Evolutionary conservation across 352 stramenopile genomes (phyloP).

Genomic region (Globisporangium nodosum): DNA sequence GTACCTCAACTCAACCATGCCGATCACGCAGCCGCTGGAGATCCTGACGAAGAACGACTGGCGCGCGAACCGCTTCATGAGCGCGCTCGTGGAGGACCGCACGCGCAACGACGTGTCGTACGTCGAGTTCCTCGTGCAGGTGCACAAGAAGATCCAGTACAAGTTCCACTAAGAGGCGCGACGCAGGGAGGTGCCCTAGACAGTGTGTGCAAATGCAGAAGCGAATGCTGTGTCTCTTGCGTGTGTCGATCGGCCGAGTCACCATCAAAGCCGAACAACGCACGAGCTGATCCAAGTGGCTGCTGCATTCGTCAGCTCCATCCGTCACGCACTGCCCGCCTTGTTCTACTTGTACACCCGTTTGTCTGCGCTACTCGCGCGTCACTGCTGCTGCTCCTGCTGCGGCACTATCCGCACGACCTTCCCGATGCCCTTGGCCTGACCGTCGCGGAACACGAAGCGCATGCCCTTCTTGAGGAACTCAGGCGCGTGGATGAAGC

Average conservation of each 20-base stretch:
- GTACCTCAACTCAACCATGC: slow-evolving; percentile 78
- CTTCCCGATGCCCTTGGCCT: slow-evolving; percentile 96
- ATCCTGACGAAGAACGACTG: slow-evolving; percentile 84
- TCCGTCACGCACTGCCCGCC: neutral
- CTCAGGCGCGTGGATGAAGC: slow-evolving; percentile 90
- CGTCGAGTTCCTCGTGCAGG: slow-evolving; percentile 86
- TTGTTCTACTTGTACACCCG: neutral
- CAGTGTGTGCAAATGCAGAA: too few relatives aligned
- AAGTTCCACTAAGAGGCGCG: slow-evolving; percentile 63
- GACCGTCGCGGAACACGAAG: slow-evolving; percentile 97
- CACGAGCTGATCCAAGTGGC: neutral
- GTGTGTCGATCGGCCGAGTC: too few relatives aligned
- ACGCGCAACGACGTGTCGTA: slow-evolving; percentile 86
- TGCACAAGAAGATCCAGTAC: slow-evolving; percentile 91
- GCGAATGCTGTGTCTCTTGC: too few relatives aligned
- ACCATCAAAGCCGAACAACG: too few relatives aligned
- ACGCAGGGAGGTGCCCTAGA: too few relatives aligned
- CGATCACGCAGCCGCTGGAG: slow-evolving; percentile 78
- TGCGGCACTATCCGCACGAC: slow-evolving; percentile 68
- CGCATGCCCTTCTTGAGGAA: slow-evolving; percentile 95
- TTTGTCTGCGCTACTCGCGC: neutral
- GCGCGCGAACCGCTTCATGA: slow-evolving; percentile 81
- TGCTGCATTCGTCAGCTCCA: neutral
- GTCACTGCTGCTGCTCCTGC: slow-evolving; percentile 11
- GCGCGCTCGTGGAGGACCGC: slow-evolving; percentile 80